Evolutionary conservation across 1,284 basidiomycete genomes (phyloP), one percentile per base, ranked within the genome.

Genomic region (Hortiboletus rubellus): DNA sequence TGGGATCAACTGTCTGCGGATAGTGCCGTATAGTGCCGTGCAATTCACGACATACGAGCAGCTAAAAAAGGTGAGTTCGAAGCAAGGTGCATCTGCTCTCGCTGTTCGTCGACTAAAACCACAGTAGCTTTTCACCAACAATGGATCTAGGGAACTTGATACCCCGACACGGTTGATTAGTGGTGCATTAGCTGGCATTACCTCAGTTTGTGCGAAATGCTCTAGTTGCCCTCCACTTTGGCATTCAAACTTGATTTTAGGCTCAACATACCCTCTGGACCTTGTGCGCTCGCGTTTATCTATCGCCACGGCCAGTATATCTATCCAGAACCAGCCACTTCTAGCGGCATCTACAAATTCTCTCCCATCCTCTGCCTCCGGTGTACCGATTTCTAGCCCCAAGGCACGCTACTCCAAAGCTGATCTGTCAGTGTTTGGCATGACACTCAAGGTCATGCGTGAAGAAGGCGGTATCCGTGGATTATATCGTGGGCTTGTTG

Each of bases 21-120:
- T 94, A 63, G 84, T 93, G 57, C 89, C 89, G 43, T 90, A 90
- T 65, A 86, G 72, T 49, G 70, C 71, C 24, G 91, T 98, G 17
- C 95, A 98, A 70, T 98, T 98, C 72, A 92, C 93, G 1, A 91
- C 94, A 9, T 92, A 92, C 66, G 94, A 97, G 69, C 85, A 89
- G 61, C 77, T 96, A 60, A 98, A 97, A 76, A 90, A 87, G 75
- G 86, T 89, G 56, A 62, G 77, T 43, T 22, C 22, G 22, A 51
- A 58, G 43, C 49, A 51, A 45, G 14, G 14, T 38, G 36, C 31
- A 30, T 15, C 24, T 38, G 15, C 48, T 34, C 34, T 46, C 46
- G 37, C 46, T 37, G 24, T 41, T 47, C 31, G 30, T 49, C 58
- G 61, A 55, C 61, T 61, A 38, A 63, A 54, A 11, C 31, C 14